Percentiles rank a stretch among this genome's conserved stretches.
These are phyloP conservation scores for Penicillium glabrum DNA, from an alignment of 2,329 filamentous ascomycete genomes.

Conservation along the genomic window DNA sequence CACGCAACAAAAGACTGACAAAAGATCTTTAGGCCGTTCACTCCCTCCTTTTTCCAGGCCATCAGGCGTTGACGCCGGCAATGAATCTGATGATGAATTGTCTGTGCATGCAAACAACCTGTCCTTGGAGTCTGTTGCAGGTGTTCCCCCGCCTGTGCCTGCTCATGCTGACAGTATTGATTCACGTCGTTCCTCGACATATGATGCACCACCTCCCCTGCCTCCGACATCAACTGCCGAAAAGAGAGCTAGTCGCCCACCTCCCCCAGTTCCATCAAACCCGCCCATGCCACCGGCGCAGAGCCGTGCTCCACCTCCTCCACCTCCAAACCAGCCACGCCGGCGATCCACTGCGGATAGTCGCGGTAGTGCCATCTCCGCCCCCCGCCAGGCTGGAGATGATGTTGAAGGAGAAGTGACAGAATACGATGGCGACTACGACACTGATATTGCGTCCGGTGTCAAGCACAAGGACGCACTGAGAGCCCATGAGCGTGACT, in stretches of 20 bases:
- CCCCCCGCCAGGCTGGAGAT: constrained; percentile 51
- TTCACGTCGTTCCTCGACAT: constrained; percentile 40
- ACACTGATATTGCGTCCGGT: constrained; percentile 93
- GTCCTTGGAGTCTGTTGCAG: constrained; percentile 44
- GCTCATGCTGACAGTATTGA: constrained; percentile 44
- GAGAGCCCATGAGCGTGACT: constrained; percentile 75
- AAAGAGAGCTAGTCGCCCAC: constrained; percentile 45
- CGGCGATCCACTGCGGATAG: constrained; percentile 62
- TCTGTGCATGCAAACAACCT: constrained; percentile 54
- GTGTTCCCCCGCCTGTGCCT: constrained; percentile 49
- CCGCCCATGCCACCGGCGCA: constrained; percentile 47
- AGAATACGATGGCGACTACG: constrained; percentile 96
- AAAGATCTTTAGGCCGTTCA: constrained; percentile 57
- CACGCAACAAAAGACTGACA: not conserved
- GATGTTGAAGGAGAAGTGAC: constrained; percentile 78
- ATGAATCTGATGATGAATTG: constrained; percentile 85
- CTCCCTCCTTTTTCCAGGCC: constrained; percentile 55
- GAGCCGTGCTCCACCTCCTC: constrained; percentile 66
- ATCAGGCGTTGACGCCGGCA: constrained; percentile 71
- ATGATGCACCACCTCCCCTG: constrained; percentile 45
- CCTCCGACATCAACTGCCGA: constrained; percentile 34
- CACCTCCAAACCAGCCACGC: constrained; percentile 52
- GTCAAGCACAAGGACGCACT: constrained; percentile 92
- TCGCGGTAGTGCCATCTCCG: constrained; percentile 40
- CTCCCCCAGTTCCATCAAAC: constrained; percentile 41